Conservation (phyloP, 1,284 basidiomycete genomes). For the Malassezia nana region DNA sequence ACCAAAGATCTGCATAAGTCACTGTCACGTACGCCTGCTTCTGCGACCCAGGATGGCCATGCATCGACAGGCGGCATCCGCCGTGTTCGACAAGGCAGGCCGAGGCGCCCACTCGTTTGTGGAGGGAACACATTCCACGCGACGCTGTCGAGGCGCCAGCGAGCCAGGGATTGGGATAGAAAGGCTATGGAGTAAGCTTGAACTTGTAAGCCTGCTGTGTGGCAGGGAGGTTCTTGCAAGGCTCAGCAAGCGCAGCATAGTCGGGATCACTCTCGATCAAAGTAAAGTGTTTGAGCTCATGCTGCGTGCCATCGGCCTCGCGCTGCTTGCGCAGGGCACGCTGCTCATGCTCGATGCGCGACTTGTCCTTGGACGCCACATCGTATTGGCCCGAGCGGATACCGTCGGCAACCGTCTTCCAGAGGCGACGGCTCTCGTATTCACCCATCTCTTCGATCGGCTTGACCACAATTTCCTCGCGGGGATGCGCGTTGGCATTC, state of each 20-base stretch:
- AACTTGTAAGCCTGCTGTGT: constrained; percentile 29
- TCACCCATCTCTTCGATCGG: constrained; percentile 61
- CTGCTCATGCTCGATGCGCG: constrained; percentile 88
- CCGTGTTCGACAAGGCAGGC: neutral
- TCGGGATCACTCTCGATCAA: constrained; percentile 46
- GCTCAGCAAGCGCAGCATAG: constrained; percentile 34
- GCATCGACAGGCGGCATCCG: neutral
- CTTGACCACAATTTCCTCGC: constrained; percentile 63
- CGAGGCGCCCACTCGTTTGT: too few species aligned
- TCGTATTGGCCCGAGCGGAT: constrained; percentile 87
- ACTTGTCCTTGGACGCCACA: constrained; percentile 77
- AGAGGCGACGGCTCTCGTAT: constrained; percentile 77
- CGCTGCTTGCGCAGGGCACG: constrained; percentile 80
- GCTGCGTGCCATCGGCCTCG: constrained; percentile 60
- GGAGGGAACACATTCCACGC: too few species aligned
- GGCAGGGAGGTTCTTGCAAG: constrained; percentile 32
- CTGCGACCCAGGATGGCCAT: constrained; percentile 10
- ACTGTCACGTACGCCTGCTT: neutral
- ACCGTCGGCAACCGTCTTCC: constrained; percentile 78
- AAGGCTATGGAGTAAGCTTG: neutral
- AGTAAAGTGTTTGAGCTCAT: constrained; percentile 53
- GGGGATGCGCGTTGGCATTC: constrained; percentile 51
- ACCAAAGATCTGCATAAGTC: neutral
- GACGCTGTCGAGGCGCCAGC: too few species aligned
- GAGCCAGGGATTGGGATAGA: too few species aligned